Percentiles rank a stretch among this genome's conserved stretches.
These are phyloP conservation scores for Apium graveolens DNA, from an alignment of 129 eudicot genomes.

Conservation along the genomic window DNA sequence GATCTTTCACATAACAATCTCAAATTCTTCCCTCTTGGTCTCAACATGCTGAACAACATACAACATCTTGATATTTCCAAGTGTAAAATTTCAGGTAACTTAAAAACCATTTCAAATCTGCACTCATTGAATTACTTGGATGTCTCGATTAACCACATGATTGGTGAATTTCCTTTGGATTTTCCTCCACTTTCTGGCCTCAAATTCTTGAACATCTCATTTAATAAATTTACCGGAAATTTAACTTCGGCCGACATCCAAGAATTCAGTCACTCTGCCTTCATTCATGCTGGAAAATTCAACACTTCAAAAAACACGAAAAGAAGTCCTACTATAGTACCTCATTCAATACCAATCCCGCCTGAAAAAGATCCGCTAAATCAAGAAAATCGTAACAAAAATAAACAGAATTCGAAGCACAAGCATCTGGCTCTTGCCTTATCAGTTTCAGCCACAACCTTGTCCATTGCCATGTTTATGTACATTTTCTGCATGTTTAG, in stretches of 20 bases:
- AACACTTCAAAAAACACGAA: conserved; percentile 13
- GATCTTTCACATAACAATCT: conserved; percentile 63
- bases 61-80: conserved; percentile 53
- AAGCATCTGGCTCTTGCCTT: conserved; percentile 21
- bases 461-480: conserved; percentile 15
- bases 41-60: conserved; percentile 36
- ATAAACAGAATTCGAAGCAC: conserved; percentile 14
- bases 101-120: conserved; percentile 39
- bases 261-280: conserved; percentile 57
- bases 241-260: conserved; percentile 24
- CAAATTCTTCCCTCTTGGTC: conserved; percentile 39
- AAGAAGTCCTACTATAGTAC: conserved; percentile 16
- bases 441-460: conserved; percentile 28
- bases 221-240: conserved; percentile 56
- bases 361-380: conserved; percentile 11
- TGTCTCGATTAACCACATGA: conserved; percentile 50
- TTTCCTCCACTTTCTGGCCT: conserved; percentile 50
- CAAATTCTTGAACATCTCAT: conserved; percentile 74
- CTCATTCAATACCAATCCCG: conserved; percentile 21
- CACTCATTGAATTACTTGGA: conserved; percentile 44
- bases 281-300: conserved; percentile 48
- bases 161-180: conserved; percentile 61
- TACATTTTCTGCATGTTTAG: conserved; percentile 25
- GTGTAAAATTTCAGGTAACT: conserved; percentile 53
- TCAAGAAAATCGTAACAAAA: background rate